Evolutionary conservation across 2,329 filamentous ascomycete genomes (phyloP).

Genomic region (Ambrosiella cleistominuta): DNA sequence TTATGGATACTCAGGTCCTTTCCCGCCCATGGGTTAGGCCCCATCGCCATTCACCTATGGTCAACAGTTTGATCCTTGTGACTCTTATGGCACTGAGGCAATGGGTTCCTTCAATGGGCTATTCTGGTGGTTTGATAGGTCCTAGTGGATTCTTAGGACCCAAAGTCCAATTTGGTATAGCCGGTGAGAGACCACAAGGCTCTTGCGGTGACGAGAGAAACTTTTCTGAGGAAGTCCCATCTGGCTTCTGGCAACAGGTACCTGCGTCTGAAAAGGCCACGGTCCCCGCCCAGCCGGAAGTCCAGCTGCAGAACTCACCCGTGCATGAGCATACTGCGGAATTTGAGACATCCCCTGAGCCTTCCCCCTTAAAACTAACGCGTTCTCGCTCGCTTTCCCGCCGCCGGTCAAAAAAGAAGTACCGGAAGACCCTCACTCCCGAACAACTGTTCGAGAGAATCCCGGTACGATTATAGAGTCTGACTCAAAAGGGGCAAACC

Average conservation of each 20-base stretch:
- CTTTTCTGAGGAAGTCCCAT: too few relatives aligned
- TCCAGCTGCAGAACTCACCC: too few relatives aligned
- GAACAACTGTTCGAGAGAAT: not conserved
- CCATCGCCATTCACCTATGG: not conserved
- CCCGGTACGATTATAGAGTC: not conserved
- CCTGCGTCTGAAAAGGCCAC: too few relatives aligned
- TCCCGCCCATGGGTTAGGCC: too few relatives aligned
- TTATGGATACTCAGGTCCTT: too few relatives aligned
- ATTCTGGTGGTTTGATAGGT: not conserved
- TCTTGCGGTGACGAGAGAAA: not conserved
- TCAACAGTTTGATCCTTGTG: not conserved
- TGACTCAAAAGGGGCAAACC: not conserved
- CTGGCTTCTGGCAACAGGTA: too few relatives aligned
- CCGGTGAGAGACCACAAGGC: not conserved
- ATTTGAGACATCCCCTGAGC: too few relatives aligned
- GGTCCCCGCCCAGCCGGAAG: too few relatives aligned
- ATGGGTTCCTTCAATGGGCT: not conserved
- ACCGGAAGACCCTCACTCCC: not conserved
- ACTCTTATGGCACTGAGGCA: not conserved
- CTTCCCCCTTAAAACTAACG: too few relatives aligned
- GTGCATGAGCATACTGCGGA: too few relatives aligned
- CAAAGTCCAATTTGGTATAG: not conserved
- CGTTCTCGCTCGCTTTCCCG: too few relatives aligned
- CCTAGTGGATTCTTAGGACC: not conserved
- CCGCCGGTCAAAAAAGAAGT: not conserved